Evolutionary conservation across 2,329 filamentous ascomycete species (phyloP), one percentile per base, ranked within the genome.

Genomic region (Eutypa lata): DNA sequence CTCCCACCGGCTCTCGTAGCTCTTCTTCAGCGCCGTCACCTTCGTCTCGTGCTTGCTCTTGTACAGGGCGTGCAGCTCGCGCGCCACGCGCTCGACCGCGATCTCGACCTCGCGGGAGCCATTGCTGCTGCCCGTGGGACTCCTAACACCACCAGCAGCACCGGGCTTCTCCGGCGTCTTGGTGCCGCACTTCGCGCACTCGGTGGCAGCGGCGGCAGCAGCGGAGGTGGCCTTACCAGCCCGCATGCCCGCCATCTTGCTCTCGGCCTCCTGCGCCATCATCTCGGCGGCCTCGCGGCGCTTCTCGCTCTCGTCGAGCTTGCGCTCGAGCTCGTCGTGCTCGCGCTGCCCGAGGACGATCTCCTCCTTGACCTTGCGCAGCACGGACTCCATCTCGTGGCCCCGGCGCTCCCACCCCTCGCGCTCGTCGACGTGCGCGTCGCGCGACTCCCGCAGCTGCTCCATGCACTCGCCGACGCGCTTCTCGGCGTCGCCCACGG

Each of bases 31-130:
- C 3, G 92, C 93, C 1, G 90, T 83, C 44, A 97, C 93, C 76
- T 99, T 99, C 57, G 87, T 90, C 75, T 97, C 93, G 69, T 99
- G 94, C 75, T 99, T 99, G 67, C 88, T 86, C 76, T 97, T 97
- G 81, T 99, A 99, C 11, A 96, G 80, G 0, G 87, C 81, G 68
- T 99, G 94, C 40, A 99, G 80, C 67, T 99, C 94, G 28, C 91
- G 83, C n/a, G 93, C 92, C 40, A 97, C 91, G 60, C 92, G 91
- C 71, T 96, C 91, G 21, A 93, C 88, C 2, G 89, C 88, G 44
- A 89, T 79, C 66, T 97, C 92, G 48, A 96, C 88, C 58, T 96
- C 91, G 60, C 74, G 68, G 62, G 73, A 69, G 26, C 26, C 42
- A 11, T 24, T 24, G 42, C 13, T 16, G 42, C 11, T 4, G 40